Base-by-base conservation (phyloP, 805 yeast genomes). In the Dipodascopsis uninucleata region DNA sequence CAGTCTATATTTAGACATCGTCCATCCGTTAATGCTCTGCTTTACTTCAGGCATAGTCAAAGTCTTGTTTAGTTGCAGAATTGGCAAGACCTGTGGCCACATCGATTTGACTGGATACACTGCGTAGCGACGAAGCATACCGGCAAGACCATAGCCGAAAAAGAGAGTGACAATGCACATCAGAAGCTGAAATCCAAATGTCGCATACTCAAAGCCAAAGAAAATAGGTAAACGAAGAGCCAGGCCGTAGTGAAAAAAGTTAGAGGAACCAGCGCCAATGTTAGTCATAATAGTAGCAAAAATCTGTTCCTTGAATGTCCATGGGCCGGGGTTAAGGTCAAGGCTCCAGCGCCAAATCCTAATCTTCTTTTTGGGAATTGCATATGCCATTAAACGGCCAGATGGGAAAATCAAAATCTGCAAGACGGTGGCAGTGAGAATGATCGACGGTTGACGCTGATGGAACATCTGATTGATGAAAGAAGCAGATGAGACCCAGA, bases 141-240 rank as follows among this genome's bases (percentile, higher is more conserved):
- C 85, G 33, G 83, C 84, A 29, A 77, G 67, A 37, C 82, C 81
- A 56, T 78, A 78, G 16, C 85, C 86, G 49, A 80, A 64, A 60
- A 75, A 70, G 60, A 80, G 85, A 23, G 84, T 73, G 18, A 80
- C 70, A 60, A 76, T 65, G 21, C 72, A 71, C 29, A 77, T 63
- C 43, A 76, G 57, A 20, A 79, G 26, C 43, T 24, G 9, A 31
- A 31, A 39, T 7, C 43, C 43, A 21, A 16, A 31, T 14, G 16
- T 17, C 16, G 42, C 41, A 41, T 38, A 49, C 33, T 36, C 26
- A 20, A 28, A 33, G 14, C 40, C 40, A 14, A 49, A 39, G 25
- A 55, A 32, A 43, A 49, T 25, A n/a, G 39, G 41, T 32, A 25
- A 44, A 4, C 43, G 35, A 40, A 55, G 39, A 10, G 48, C 52